These are phyloP conservation scores for Mortierella claussenii DNA, from an alignment of 192 early-diverging fungal genomes.

Conservation along the genomic window DNA sequence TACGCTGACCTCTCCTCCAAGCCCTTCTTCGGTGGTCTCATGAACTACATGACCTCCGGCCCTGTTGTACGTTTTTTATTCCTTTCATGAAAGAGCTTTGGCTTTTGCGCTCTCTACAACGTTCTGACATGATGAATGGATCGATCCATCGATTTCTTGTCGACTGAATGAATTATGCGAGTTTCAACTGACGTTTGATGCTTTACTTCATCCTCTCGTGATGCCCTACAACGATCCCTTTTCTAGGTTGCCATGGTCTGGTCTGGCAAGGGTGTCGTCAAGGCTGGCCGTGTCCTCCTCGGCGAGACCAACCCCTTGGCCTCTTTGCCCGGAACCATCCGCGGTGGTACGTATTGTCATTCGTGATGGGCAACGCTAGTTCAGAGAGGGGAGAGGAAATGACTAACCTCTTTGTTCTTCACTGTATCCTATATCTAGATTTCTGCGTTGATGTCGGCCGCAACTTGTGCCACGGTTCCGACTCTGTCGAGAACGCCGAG, in stretches of 20 bases:
- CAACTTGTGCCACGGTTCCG: slow-evolving; percentile 91
- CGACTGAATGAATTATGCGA: too few species aligned
- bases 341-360: slow-evolving; percentile 68
- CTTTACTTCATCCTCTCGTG: too few species aligned
- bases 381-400: too few species aligned
- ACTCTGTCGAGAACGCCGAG: slow-evolving; percentile 83
- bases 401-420: too few species aligned
- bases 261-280: slow-evolving; percentile 89
- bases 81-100: too few species aligned
- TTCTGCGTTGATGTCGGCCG: slow-evolving; percentile 71
- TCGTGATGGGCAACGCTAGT: too few species aligned
- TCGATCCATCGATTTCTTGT: too few species aligned
- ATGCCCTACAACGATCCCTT: too few species aligned
- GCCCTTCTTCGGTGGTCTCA: slow-evolving; percentile 91
- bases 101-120: too few species aligned
- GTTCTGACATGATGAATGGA: too few species aligned
- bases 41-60: slow-evolving; percentile 94
- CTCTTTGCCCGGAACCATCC: slow-evolving; percentile 89
- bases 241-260: slow-evolving; percentile 73
- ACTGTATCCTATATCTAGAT: slow-evolving; percentile 28
- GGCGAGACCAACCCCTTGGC: slow-evolving; percentile 94
- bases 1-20: slow-evolving; percentile 85
- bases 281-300: slow-evolving; percentile 87
- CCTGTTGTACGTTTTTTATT: slow-evolving; percentile 75
- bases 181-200: too few species aligned